phyloP scores from a whole-genome alignment of 352 stramenopile genomes.

The Blastocystis hominis region DNA sequence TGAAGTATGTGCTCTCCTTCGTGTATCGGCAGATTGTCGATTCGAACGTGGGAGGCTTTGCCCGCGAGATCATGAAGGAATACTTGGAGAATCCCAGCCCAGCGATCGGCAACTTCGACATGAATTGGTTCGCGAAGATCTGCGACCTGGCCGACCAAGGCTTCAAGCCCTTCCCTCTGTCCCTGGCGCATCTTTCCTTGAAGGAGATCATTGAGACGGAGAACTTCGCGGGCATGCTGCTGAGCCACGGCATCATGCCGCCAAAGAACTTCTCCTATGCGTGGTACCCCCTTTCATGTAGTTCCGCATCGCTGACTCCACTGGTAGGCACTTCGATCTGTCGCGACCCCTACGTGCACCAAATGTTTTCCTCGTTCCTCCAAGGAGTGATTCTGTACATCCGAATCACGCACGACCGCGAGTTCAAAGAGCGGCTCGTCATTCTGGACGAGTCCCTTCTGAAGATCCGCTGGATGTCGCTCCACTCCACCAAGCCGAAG shows the following conservation, averaged over 20 bases:
- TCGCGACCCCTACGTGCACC: background rate
- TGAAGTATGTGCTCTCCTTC: constrained; percentile 36
- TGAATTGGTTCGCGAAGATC: background rate
- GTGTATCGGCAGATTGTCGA: background rate
- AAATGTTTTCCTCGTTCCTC: background rate
- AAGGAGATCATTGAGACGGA: background rate
- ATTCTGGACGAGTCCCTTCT: background rate
- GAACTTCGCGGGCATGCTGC: background rate
- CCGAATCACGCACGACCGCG: background rate
- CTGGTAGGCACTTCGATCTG: background rate
- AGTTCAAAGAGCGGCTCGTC: constrained; percentile 36
- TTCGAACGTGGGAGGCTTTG: background rate
- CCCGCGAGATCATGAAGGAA: background rate
- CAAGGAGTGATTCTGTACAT: background rate
- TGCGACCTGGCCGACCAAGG: background rate
- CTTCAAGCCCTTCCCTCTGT: background rate
- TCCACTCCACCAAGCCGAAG: background rate
- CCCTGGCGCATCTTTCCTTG: background rate
- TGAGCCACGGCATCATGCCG: constrained; percentile 17
- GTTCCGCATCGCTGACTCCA: background rate
- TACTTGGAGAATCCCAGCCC: background rate
- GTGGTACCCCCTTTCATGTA: background rate
- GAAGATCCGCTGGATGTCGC: background rate
- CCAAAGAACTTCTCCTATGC: background rate
- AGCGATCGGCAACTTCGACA: background rate